These are phyloP conservation scores for Candida nanaspora DNA, from an alignment of 805 yeast genomes.

Conservation along the genomic window DNA sequence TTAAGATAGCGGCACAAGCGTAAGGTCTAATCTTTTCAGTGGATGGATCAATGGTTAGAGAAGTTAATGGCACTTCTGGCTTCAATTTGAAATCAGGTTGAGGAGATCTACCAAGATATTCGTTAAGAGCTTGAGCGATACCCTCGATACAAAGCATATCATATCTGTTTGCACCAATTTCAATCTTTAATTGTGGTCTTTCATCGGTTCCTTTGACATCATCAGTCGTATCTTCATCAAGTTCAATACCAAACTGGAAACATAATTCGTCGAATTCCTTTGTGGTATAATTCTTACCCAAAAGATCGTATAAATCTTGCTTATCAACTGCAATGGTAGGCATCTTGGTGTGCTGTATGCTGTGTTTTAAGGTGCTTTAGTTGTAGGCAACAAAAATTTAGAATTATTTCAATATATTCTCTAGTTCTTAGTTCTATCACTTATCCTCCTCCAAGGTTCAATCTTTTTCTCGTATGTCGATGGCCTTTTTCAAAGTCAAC, in stretches of 20 bases:
- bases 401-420: no score
- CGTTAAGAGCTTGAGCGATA: conserved; percentile 89
- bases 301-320: conserved; percentile 76
- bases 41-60: conserved; percentile 68
- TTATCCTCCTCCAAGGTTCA: no score
- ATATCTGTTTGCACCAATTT: conserved; percentile 96
- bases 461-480: no score
- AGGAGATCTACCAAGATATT: conserved; percentile 64
- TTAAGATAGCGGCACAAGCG: conserved; percentile 91
- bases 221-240: conserved; percentile 94
- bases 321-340: conserved; percentile 97
- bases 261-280: conserved; percentile 95
- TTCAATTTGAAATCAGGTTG: conserved; percentile 64
- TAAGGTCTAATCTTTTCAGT: conserved; percentile 78
- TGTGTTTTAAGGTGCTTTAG: no score
- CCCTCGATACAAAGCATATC: conserved; percentile 98
- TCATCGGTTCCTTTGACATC: conserved; percentile 64
- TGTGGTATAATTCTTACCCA: conserved; percentile 66
- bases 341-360: conserved; percentile 44
- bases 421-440: no score
- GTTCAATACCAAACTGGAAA: conserved; percentile 94
- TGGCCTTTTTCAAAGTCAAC: no score
- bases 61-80: conserved; percentile 51
- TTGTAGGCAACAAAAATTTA: no score
- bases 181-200: conserved; percentile 95